Evolutionary conservation across 305 asterid species (phyloP), one percentile per base, ranked within the genome.

Genomic region (Plantago lanceolata): DNA sequence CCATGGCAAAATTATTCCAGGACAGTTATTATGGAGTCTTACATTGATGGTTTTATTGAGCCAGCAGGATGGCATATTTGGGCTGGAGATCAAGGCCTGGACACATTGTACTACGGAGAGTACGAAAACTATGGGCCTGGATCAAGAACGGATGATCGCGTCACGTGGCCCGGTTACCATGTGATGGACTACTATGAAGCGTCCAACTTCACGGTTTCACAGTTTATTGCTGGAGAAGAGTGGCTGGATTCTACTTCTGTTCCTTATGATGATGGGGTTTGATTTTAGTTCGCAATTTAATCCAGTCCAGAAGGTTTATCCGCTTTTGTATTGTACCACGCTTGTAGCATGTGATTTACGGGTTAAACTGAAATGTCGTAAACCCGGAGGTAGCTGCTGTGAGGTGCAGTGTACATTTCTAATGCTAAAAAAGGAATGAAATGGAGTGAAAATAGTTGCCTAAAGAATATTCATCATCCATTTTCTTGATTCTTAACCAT

Each of bases 211-310:
- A 81, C 91, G 0, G 95, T 87, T 1, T 84, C 95, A 0, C 81
- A 79, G 74, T 79, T 92, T 58, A 82, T 92, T 9, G 65, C 82
- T 0, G 97, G 90, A 14, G 77, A 79, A 33, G 95, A 84, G 68
- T 92, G 98, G 97, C 74, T 92, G 24, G 95, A 78, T 68, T 92
- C 96, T 5, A 89, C 96, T 17, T 77, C 87, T 2, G 76, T 92
- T 69, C 98, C 98, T 47, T 92, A 87, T 49, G 95, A 89, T 65
- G 78, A 76, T 65, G 83, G 81, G 49, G 75, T 86, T 59, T 90
- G 69, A 85, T 37, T 19, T 9, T 33, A 24, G 58, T 19, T 28
- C 57, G 20, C 19, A 53, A 53, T 52, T 7, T 18, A 21, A 18
- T 50, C 19, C n/a, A 7, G 28, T 24, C 28, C 28, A 24, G 1